Evolutionary conservation across 257 asterid species (phyloP).

Genomic region (Penstemon davidsonii): DNA sequence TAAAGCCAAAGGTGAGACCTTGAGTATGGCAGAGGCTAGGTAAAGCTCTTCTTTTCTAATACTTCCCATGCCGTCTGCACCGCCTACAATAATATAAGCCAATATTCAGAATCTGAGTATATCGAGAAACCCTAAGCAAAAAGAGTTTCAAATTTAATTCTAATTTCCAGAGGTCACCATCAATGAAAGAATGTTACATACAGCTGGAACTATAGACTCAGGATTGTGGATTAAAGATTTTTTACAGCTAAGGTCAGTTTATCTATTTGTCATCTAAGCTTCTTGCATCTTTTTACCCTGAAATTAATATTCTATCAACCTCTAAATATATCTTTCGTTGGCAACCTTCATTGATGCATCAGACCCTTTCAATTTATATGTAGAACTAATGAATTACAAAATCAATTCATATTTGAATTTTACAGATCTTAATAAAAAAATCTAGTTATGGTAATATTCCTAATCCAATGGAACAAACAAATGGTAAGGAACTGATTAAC

Average conservation of each 20-base stretch:
- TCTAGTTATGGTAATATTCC: neutral
- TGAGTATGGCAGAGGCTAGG: constrained; percentile 70
- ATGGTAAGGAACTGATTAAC: neutral
- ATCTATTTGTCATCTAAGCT: neutral
- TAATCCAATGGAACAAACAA: neutral
- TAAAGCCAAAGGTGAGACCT: constrained; percentile 42
- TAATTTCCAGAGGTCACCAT: constrained; percentile 5
- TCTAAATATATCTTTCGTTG: neutral
- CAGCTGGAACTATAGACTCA: neutral
- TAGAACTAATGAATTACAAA: neutral
- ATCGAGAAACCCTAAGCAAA: constrained; percentile 6
- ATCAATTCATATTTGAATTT: neutral
- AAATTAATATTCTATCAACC: neutral
- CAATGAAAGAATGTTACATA: constrained; percentile 3
- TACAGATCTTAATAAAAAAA: neutral
- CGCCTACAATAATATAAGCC: constrained; percentile 46
- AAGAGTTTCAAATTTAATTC: neutral
- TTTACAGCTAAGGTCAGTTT: neutral
- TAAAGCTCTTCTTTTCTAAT: constrained; percentile 78
- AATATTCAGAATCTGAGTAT: constrained; percentile 13
- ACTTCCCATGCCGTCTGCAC: constrained; percentile 78
- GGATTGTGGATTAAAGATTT: neutral
- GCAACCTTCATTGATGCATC: neutral
- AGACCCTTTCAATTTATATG: neutral
- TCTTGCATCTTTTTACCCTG: constrained; percentile 16